Evolutionary conservation across 306 rosid species (phyloP).

Genomic region (Lathyrus oleraceus): DNA sequence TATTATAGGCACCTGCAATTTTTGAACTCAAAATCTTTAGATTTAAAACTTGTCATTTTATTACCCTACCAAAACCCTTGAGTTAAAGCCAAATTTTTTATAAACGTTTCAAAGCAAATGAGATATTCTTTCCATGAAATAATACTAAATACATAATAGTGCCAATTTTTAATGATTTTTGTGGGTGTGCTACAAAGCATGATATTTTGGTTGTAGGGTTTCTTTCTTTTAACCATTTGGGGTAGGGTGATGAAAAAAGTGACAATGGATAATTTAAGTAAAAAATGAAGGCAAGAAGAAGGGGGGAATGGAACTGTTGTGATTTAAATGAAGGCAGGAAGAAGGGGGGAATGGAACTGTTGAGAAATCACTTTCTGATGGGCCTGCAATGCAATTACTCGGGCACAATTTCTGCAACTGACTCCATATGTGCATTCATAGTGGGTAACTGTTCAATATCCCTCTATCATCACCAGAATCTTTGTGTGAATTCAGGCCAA

Average conservation of each 20-base stretch:
- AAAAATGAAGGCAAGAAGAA: neutral
- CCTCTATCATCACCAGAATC: slow-evolving; percentile 37
- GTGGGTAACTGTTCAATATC: slow-evolving; percentile 34
- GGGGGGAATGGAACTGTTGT: slow-evolving; percentile 16
- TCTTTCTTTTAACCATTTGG: neutral
- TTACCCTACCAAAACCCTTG: no score
- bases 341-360: slow-evolving; percentile 8
- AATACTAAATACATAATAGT: neutral
- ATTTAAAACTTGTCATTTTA: no score
- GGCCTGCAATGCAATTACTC: slow-evolving; percentile 39
- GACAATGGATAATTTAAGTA: neutral
- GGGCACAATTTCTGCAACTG: slow-evolving; percentile 42
- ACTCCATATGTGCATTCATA: slow-evolving; percentile 33
- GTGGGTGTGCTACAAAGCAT: neutral
- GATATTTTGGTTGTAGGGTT: slow-evolving; percentile 21
- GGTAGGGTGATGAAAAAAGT: slow-evolving; percentile 25
- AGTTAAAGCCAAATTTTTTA: no score
- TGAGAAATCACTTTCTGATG: slow-evolving; percentile 35
- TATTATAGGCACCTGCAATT: no score
- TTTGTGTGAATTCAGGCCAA: slow-evolving; percentile 36
- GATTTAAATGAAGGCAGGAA: neutral
- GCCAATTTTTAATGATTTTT: neutral
- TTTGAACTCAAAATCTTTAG: no score
- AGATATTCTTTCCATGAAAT: neutral
- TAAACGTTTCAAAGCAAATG: no score